Evolutionary conservation across 2,329 filamentous ascomycete species (phyloP), one percentile per base, ranked within the genome.

Genomic region (Colletotrichum tofieldiae): DNA sequence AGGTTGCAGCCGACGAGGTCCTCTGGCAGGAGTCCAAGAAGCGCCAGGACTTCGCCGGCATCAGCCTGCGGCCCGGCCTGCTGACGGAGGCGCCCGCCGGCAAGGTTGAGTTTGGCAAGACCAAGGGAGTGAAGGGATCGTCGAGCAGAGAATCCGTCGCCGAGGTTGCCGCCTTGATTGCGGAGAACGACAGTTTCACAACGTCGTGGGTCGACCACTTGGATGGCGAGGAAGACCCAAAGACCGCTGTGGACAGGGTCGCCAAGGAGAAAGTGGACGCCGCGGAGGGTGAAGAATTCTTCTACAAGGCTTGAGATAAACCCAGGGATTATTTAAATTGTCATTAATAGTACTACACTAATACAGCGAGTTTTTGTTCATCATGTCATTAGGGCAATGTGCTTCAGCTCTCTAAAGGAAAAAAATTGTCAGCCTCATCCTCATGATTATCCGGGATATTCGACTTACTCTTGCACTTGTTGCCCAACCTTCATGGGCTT

Each of bases 71-170:
- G 1, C 89, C 90, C 0, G 88, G 86, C 1, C 75, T 75, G 0
- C 79, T 91, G 75, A 86, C 84, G 6, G 81, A 86, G 52, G 86
- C 88, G 41, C 82, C 86, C 1, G 89, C 82, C 0, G 85, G 84
- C 9, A 82, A 81, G 59, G 82, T 89, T 9, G 81, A 81, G 75
- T 78, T 89, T 5, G 87, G 88, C 43, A 86, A 83, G 79, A 85
- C 83, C 2, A 77, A 78, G n/a, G 73, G 73, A 3, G 74, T 81
- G 11, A 76, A 74, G 45, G 86, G 85, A 16, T 79, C 77, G 0
- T 85, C 88, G 58, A 87, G 87, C 70, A 85, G 92, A 8, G 89
- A 86, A 65, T 86, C 88, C 76, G 91, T 93, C 12, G 92, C 92
- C 8, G 80, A 84, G 67, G 84, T 90, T 3, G 86, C 89, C 1